Evolutionary conservation across 306 rosid genomes (phyloP), one percentile per base, ranked within the genome.

Genomic region (Casuarina equisetifolia): DNA sequence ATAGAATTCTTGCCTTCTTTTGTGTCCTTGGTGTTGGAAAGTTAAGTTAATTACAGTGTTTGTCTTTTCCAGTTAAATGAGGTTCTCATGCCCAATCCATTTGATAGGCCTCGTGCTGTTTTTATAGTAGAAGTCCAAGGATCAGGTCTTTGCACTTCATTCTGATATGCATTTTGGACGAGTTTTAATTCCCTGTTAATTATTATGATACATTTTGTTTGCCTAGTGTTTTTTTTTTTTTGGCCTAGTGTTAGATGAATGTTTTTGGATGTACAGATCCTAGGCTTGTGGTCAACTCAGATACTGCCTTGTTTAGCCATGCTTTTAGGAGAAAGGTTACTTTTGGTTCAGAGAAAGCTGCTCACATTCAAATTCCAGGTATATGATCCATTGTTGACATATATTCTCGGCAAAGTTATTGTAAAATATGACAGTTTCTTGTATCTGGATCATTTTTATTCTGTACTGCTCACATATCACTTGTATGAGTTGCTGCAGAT

Each of bases 31-130:
- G 12, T 12, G 11, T 16, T 72, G 73, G 6, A 62, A 73, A 75
- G 69, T 77, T 80, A 83, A 52, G 81, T 75, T 69, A 39, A 43
- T 79, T 51, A 66, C 71, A 12, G 62, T 78, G 9, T 80, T 75
- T 74, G 70, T 66, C 43, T 43, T 76, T 86, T 78, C 84, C 97
- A 95, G 99, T 86, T 96, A 86, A 91, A 92, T 86, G 93, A 83
- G 62, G 74, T 96, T 80, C 88, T 96, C 59, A 59, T 39, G 72
- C 99, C 99, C 50, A 91, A 96, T 90, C 99, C 99, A 8, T 93
- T 96, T 88, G 81, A 86, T 32, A 91, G 97, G 85, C 99, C 99
- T 25, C 90, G 85, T 40, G 91, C 96, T 52, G 98, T 91, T 75
- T 85, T 92, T 71, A 78, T 86, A 83, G 91, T 96, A 76, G 94